A percentile compares a stretch with the other conserved stretches of the same genome.
Evolutionary conservation across 805 yeast genomes (phyloP).

Genomic region (Kodamaea sagamina): DNA sequence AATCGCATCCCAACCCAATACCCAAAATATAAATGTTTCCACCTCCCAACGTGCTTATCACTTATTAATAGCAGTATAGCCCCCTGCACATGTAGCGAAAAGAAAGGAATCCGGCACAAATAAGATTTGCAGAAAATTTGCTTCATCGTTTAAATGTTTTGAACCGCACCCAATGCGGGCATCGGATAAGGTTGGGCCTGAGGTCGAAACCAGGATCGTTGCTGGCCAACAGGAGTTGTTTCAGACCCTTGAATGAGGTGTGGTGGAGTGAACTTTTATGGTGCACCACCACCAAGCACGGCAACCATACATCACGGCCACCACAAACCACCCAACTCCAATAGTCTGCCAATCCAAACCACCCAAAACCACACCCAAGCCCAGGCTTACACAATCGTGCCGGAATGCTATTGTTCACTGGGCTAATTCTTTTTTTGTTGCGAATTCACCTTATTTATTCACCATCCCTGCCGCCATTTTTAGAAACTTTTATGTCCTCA

Average conservation of each 20-base stretch:
- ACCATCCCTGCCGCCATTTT: conserved; percentile 13
- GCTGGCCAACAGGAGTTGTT: too few species aligned
- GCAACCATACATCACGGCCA: too few species aligned
- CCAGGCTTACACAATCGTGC: conserved; percentile 1
- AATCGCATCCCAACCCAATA: too few species aligned
- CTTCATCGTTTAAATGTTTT: conserved; percentile 1
- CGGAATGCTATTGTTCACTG: conserved; percentile 6
- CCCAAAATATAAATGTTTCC: too few species aligned
- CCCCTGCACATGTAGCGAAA: background rate
- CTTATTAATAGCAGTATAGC: background rate
- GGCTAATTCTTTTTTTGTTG: conserved; percentile 1
- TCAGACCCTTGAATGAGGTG: too few species aligned
- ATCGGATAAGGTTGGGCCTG: too few species aligned
- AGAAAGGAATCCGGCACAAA: background rate
- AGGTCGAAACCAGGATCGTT: too few species aligned
- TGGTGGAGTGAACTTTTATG: too few species aligned
- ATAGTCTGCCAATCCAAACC: background rate
- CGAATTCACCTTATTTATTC: conserved; percentile 5
- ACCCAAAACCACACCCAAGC: background rate
- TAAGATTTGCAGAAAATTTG: conserved; percentile 2
- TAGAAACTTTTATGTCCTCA: conserved; percentile 8
- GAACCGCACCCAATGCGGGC: too few species aligned
- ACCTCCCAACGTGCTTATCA: too few species aligned
- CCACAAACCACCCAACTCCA: background rate
- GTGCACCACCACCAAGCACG: too few species aligned